Conservation (phyloP, 345 rosid genomes). For the Bretschneidera sinensis region DNA sequence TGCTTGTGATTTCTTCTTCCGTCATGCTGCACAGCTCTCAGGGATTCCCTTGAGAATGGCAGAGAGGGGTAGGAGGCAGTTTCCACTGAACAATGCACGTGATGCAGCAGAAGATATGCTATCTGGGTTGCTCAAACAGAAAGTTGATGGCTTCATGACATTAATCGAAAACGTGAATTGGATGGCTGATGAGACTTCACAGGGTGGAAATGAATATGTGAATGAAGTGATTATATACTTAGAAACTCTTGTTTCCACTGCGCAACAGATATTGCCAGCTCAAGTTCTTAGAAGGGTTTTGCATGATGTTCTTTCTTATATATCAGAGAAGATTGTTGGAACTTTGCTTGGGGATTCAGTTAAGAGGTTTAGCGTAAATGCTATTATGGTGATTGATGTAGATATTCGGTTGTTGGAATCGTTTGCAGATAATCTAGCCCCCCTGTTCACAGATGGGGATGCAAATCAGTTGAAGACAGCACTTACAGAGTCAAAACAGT, state of each 20-base stretch:
- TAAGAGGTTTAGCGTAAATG: slow-evolving; percentile 72
- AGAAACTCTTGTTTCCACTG: slow-evolving; percentile 89
- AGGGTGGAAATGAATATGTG: slow-evolving; percentile 88
- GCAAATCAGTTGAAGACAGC: slow-evolving; percentile 76
- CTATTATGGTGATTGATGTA: slow-evolving; percentile 75
- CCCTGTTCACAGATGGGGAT: slow-evolving; percentile 70
- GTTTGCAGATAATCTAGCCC: slow-evolving; percentile 69
- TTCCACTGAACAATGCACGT: slow-evolving; percentile 78
- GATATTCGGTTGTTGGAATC: slow-evolving; percentile 84
- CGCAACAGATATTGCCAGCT: slow-evolving; percentile 89
- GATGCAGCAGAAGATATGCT: slow-evolving; percentile 88
- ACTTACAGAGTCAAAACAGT: slow-evolving; percentile 73
- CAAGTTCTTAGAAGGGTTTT: slow-evolving; percentile 76
- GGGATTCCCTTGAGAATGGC: slow-evolving; percentile 91
- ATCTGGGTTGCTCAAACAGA: slow-evolving; percentile 81
- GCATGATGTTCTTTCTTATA: slow-evolving; percentile 76
- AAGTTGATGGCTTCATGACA: slow-evolving; percentile 89
- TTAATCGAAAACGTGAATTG: slow-evolving; percentile 93
- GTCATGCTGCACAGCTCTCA: slow-evolving; percentile 93
- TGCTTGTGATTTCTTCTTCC: slow-evolving; percentile 94
- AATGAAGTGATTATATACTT: slow-evolving; percentile 89
- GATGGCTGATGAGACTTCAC: slow-evolving; percentile 79
- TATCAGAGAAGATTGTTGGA: slow-evolving; percentile 78
- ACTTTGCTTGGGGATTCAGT: slow-evolving; percentile 64
- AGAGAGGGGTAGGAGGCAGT: slow-evolving; percentile 93